A percentile compares a stretch with the other conserved stretches of the same genome.
These are phyloP conservation scores for Cyclotella baltica DNA, from an alignment of 108 stramenopile species.

Conservation along the genomic window DNA sequence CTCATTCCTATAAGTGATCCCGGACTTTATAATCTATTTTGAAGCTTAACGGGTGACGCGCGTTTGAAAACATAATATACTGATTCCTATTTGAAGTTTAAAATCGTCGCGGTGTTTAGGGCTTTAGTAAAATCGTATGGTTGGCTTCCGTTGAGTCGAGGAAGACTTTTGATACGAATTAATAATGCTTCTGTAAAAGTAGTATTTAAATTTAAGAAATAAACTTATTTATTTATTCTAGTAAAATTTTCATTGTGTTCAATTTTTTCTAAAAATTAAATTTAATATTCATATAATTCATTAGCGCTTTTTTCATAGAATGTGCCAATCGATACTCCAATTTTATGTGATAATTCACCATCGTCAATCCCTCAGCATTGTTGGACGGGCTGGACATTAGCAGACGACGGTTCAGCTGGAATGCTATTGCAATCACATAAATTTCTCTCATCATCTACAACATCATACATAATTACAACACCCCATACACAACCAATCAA, in stretches of 20 bases:
- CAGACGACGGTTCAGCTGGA: not conserved
- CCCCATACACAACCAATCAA: not conserved
- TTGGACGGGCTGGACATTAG: not conserved
- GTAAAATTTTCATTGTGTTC: no score
- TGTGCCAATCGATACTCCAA: no score
- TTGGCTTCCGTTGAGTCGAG: not conserved
- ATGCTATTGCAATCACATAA: not conserved
- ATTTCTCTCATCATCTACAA: not conserved
- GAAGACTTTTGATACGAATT: conserved; percentile 4
- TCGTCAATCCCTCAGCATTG: not conserved
- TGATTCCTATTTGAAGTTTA: conserved; percentile 3
- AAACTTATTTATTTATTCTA: no score
- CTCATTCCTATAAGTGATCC: not conserved
- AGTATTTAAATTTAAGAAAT: no score
- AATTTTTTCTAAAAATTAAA: no score
- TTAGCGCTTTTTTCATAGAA: no score
- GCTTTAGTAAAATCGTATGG: not conserved
- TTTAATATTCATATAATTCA: no score
- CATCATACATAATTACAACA: not conserved
- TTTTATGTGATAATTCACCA: no score
- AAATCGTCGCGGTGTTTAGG: not conserved
- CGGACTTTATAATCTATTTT: not conserved
- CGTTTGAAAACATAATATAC: not conserved
- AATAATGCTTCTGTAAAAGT: not conserved
- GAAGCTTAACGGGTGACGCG: not conserved